phyloP scores from a whole-genome alignment of 31 red algal species.

The Asparagopsis taxiformis region DNA sequence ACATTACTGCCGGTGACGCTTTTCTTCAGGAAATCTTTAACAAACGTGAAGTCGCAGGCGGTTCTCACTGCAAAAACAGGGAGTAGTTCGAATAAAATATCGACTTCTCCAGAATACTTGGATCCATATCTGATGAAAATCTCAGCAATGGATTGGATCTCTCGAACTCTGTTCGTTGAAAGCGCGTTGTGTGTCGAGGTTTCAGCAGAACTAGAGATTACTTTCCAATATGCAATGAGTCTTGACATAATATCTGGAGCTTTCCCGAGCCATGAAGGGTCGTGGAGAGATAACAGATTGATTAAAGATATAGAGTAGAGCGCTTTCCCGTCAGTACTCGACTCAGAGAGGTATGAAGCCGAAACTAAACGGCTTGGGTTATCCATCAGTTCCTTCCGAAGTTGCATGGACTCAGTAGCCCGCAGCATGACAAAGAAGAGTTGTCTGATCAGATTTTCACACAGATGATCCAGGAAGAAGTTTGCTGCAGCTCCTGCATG shows the following conservation, averaged over 20 bases:
- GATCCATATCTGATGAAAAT: constrained; percentile 82
- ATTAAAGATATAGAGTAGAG: constrained; percentile 73
- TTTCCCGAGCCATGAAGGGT: constrained; percentile 67
- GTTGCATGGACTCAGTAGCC: constrained; percentile 29
- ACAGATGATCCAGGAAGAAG: constrained; percentile 65
- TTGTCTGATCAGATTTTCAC: constrained; percentile 44
- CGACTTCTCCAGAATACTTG: constrained; percentile 52
- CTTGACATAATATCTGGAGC: constrained; percentile 48
- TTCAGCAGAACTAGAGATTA: constrained; percentile 21
- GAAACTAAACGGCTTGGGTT: constrained; percentile 52
- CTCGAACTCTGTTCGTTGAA: constrained; percentile 50
- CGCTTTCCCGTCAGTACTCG: constrained; percentile 14
- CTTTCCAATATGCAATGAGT: constrained; percentile 73
- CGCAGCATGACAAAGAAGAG: constrained; percentile 86
- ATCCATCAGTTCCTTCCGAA: constrained; percentile 67
- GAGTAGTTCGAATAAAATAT: constrained; percentile 82
- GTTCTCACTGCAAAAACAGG: constrained; percentile 86
- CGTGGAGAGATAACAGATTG: constrained; percentile 52
- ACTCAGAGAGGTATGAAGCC: constrained; percentile 22
- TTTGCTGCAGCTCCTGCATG: constrained; percentile 64
- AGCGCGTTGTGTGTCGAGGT: constrained; percentile 9
- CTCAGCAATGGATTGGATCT: constrained; percentile 58
- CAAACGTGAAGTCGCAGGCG: constrained; percentile 88
- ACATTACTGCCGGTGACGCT: constrained; percentile 33
- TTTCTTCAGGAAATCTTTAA: constrained; percentile 69